These are phyloP conservation scores for Citropsis articulata DNA, from an alignment of 345 rosid species.

Conservation along the genomic window DNA sequence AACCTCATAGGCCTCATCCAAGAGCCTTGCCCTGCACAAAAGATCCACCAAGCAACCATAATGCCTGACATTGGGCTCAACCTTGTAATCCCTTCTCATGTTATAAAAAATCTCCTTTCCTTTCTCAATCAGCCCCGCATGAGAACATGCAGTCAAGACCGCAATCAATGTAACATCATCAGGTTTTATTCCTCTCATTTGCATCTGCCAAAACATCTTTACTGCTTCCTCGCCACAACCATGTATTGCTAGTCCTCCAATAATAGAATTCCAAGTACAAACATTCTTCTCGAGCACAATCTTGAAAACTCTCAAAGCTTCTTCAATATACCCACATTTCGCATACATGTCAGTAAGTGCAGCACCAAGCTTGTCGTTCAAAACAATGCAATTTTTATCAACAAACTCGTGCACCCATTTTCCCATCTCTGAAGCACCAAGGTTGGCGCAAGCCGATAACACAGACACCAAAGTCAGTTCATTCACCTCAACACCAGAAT, in stretches of 20 bases:
- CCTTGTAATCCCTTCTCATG: conserved; percentile 19
- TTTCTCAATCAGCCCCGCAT: conserved; percentile 25
- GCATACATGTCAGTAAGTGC: conserved; percentile 30
- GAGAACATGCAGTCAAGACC: conserved; percentile 20
- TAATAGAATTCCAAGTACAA: conserved; percentile 22
- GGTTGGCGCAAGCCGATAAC: conserved; percentile 26
- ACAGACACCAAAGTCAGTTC: conserved; percentile 23
- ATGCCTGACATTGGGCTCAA: conserved; percentile 36
- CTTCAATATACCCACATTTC: conserved; percentile 25
- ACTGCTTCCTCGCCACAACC: conserved; percentile 27
- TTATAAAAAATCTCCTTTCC: conserved; percentile 21
- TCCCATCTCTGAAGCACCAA: conserved; percentile 22
- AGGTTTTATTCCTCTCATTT: conserved; percentile 19
- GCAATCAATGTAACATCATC: conserved; percentile 25
- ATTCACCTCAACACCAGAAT: conserved; percentile 23
- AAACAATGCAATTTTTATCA: conserved; percentile 1
- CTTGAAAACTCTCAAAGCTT: conserved; percentile 23
- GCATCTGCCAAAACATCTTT: conserved; percentile 18
- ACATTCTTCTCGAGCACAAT: conserved; percentile 11
- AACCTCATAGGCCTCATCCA: conserved; percentile 40
- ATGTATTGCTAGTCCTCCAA: conserved; percentile 31
- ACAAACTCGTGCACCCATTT: conserved; percentile 18
- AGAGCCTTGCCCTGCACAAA: conserved; percentile 36
- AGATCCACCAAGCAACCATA: conserved; percentile 54
- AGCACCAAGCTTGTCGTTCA: conserved; percentile 26